Evolutionary conservation across 2,329 filamentous ascomycete genomes (phyloP).

Genomic region (Myriosclerotinia scirpicola): DNA sequence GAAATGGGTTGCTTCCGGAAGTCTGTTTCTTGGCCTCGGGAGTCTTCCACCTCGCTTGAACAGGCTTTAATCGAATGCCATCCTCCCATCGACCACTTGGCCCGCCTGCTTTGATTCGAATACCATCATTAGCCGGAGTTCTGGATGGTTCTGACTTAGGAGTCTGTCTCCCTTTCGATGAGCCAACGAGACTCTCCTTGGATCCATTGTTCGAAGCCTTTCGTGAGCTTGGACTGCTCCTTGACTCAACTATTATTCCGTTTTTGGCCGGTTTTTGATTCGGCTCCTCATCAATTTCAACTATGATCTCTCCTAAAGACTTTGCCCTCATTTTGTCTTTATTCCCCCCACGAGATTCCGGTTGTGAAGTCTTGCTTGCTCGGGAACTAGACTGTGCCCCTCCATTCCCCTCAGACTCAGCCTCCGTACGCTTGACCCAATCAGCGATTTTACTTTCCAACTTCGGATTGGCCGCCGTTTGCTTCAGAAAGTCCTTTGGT

Average conservation of each 20-base stretch:
- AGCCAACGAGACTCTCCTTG: slow-evolving; percentile 16
- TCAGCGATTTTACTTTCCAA: slow-evolving; percentile 61
- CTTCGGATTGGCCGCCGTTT: slow-evolving; percentile 54
- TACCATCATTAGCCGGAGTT: slow-evolving; percentile 30
- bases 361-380: slow-evolving; percentile 17
- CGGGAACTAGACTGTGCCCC: slow-evolving; percentile 1
- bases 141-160: slow-evolving; percentile 45
- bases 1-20: slow-evolving; percentile 14
- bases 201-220: slow-evolving; percentile 28
- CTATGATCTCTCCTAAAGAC: slow-evolving; percentile 20
- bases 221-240: slow-evolving; percentile 16
- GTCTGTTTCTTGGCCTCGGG: slow-evolving; percentile 33
- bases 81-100: slow-evolving; percentile 34
- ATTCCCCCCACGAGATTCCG: slow-evolving; percentile 11
- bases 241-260: slow-evolving; percentile 4
- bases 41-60: slow-evolving; percentile 36
- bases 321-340: slow-evolving; percentile 19
- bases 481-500: slow-evolving; percentile 59
- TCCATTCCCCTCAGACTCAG: slow-evolving; percentile 1
- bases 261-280: slow-evolving; percentile 4
- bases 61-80: slow-evolving; percentile 39
- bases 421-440: slow-evolving; percentile 50
- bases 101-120: slow-evolving; percentile 34
- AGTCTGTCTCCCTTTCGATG: slow-evolving; percentile 36
- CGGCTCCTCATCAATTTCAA: slow-evolving; percentile 18